Percentiles rank a stretch among this genome's conserved stretches.
Conservation (phyloP, 768 basidiomycete genomes). For the Lentinula boryana region DNA sequence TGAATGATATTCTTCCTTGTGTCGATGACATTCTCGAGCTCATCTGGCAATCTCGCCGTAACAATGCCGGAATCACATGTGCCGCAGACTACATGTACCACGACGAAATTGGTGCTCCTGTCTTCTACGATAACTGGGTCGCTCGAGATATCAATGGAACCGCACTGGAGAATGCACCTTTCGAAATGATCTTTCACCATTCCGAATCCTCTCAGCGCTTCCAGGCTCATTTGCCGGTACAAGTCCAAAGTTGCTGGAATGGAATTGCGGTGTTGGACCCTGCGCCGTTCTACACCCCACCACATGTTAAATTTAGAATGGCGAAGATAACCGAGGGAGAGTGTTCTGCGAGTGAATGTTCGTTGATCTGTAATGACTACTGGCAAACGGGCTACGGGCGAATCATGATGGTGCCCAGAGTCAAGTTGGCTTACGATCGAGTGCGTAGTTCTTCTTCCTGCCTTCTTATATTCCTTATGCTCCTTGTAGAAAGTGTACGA, state of each 20-base stretch:
- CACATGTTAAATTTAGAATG: slow-evolving; percentile 95
- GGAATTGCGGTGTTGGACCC: slow-evolving; percentile 95
- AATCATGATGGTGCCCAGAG: slow-evolving; percentile 96
- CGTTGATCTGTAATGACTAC: slow-evolving; percentile 97
- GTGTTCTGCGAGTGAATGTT: slow-evolving; percentile 94
- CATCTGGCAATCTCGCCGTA: slow-evolving; percentile 88
- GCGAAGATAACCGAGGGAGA: slow-evolving; percentile 82
- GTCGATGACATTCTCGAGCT: slow-evolving; percentile 97
- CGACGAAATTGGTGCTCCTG: slow-evolving; percentile 86
- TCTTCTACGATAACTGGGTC: slow-evolving; percentile 99
- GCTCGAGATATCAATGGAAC: slow-evolving; percentile 98
- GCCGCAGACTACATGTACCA: slow-evolving; percentile 99
- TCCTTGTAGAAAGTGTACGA: slow-evolving; percentile 77
- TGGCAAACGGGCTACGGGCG: slow-evolving; percentile 95
- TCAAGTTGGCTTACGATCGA: slow-evolving; percentile 92
- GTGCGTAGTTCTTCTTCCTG: slow-evolving; percentile 32
- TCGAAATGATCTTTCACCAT: slow-evolving; percentile 92
- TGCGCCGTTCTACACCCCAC: slow-evolving; percentile 88
- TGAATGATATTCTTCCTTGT: slow-evolving; percentile 99
- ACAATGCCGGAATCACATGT: slow-evolving; percentile 98
- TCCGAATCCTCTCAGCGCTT: slow-evolving; percentile 69
- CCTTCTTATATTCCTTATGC: neutral
- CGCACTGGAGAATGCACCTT: slow-evolving; percentile 95
- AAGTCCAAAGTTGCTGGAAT: slow-evolving; percentile 99
- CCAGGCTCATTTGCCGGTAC: slow-evolving; percentile 88